phyloP scores from a whole-genome alignment of 2,329 filamentous ascomycete species.

The Zasmidium citrigriseum region DNA sequence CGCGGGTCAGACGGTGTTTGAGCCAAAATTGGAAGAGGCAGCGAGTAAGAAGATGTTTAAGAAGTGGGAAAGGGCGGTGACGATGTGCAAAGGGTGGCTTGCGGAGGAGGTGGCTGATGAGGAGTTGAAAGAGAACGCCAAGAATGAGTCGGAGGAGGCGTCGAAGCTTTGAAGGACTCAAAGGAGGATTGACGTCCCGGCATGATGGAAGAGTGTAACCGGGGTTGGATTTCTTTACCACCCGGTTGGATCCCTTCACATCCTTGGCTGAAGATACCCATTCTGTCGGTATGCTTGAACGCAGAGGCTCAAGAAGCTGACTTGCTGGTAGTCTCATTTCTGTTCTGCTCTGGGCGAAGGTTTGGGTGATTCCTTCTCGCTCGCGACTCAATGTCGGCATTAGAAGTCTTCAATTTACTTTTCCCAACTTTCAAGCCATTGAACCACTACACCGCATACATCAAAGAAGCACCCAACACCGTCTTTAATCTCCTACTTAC shows the following conservation, averaged over 20 bases:
- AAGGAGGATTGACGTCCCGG: no score
- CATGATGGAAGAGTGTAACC: no score
- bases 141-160: constrained; percentile 17
- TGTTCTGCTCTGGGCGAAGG: no score
- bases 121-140: constrained; percentile 11
- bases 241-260: neutral
- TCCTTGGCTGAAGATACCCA: neutral
- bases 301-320: neutral
- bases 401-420: no score
- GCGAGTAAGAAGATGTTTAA: constrained; percentile 64
- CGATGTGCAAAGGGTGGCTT: constrained; percentile 75
- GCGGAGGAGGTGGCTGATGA: constrained; percentile 21
- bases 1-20: constrained; percentile 68
- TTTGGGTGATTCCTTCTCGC: no score
- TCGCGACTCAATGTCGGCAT: no score
- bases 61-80: constrained; percentile 73
- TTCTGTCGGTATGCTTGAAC: neutral
- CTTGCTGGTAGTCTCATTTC: no score
- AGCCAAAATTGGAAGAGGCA: constrained; percentile 60
- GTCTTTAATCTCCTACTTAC: no score
- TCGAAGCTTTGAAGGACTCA: constrained; percentile 15
- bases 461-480: no score
- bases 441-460: no score
- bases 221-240: no score
- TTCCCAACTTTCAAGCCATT: no score